Conservation (phyloP, 1,284 basidiomycete genomes). For the Fomitiporia mediterranea region DNA sequence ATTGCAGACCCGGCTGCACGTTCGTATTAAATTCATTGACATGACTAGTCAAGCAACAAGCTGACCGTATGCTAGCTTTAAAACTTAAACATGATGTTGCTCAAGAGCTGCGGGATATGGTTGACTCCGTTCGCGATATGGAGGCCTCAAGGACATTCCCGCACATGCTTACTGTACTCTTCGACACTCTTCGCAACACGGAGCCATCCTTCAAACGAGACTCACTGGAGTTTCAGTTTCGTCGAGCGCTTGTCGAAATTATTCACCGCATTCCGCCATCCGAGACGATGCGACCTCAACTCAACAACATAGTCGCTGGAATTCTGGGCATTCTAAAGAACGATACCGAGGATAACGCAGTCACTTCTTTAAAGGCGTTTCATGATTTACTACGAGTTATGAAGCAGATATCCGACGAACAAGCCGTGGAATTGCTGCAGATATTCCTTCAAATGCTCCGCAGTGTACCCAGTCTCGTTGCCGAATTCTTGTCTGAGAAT, state of each 20-base stretch:
- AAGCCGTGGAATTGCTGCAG: conserved; percentile 70
- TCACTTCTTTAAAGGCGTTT: conserved; percentile 88
- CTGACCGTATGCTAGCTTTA: conserved; percentile 45
- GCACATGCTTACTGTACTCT: conserved; percentile 74
- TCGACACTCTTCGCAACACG: conserved; percentile 74
- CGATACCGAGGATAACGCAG: conserved; percentile 97
- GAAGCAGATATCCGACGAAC: conserved; percentile 72
- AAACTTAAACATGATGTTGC: conserved; percentile 67
- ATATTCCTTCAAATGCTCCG: conserved; percentile 74
- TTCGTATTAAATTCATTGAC: conserved; percentile 8
- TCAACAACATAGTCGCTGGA: conserved; percentile 65
- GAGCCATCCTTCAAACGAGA: conserved; percentile 78
- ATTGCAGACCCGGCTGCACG: conserved; percentile 59
- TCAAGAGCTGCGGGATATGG: conserved; percentile 80
- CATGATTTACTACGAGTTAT: conserved; percentile 76
- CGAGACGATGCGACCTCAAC: conserved; percentile 74
- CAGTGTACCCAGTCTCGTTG: conserved; percentile 73
- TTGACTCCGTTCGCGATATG: conserved; percentile 79
- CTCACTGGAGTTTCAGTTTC: conserved; percentile 79
- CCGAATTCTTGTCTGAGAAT: conserved; percentile 69
- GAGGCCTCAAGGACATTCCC: conserved; percentile 73
- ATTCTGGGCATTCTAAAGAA: conserved; percentile 81
- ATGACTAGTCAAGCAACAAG: conserved; percentile 7
- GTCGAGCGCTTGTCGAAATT: conserved; percentile 82
- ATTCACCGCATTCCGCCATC: conserved; percentile 84